These are phyloP conservation scores for Pseudopyricularia javanii DNA, from an alignment of 2,329 filamentous ascomycete genomes.

Conservation along the genomic window DNA sequence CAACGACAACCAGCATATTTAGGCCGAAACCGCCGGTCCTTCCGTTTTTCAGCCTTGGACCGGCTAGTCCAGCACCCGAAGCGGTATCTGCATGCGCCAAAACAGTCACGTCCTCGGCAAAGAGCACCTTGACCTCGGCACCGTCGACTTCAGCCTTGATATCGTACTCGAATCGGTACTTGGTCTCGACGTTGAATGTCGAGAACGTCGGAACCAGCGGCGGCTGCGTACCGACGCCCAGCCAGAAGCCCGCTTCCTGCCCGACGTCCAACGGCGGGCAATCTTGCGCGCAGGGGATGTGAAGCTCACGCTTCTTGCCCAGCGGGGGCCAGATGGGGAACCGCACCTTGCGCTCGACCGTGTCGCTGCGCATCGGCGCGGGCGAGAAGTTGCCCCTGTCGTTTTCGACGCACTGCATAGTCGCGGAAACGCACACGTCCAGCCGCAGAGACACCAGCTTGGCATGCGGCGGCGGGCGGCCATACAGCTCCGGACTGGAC, in stretches of 20 bases:
- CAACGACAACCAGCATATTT: not conserved
- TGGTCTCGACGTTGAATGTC: not conserved
- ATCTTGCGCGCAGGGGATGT: not conserved
- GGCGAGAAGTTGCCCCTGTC: not conserved
- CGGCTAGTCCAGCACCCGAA: not conserved
- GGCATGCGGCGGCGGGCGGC: not conserved
- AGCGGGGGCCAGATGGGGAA: not conserved
- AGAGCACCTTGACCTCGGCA: not conserved
- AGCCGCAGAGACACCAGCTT: not conserved
- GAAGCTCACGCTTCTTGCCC: not conserved
- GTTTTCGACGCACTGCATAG: not conserved
- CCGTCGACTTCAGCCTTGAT: not conserved
- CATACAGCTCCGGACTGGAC: not conserved
- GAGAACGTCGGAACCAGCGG: not conserved
- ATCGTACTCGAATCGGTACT: not conserved
- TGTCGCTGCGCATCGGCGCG: not conserved
- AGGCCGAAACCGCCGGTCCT: too few relatives aligned
- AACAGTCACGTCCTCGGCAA: not conserved
- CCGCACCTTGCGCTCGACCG: not conserved
- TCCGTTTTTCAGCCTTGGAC: not conserved
- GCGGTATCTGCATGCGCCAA: not conserved
- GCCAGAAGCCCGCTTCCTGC: not conserved
- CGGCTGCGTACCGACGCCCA: not conserved
- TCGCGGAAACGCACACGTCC: not conserved
- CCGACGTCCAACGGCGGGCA: not conserved